Evolutionary conservation across 1,284 basidiomycete genomes (phyloP), one percentile per base, ranked within the genome.

Genomic region (Singerocomus inundabilis): DNA sequence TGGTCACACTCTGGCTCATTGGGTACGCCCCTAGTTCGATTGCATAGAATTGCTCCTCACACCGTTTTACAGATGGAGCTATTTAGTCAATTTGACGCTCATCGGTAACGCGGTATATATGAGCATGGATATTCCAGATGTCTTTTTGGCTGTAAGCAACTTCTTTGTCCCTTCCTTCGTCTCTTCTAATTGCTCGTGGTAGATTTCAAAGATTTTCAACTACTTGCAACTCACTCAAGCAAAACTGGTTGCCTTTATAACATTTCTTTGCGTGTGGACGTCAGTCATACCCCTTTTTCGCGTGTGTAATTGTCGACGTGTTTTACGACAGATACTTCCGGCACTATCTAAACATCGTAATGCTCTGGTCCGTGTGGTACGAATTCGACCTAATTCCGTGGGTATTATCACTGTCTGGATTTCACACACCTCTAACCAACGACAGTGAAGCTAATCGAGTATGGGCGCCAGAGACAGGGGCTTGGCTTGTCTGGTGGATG

Each of bases 121-220:
- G 63, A 96, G 93, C 66, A 99, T 98, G 96, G 96, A 99, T 72
- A 80, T 96, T 30, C 93, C 94, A 3, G 96, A 99, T 66, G 73
- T 83, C 21, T 92, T 90, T 72, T 78, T 99, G 18, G 92, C 88
- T 21, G 91, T 93, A 55, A 59, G 87, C 32, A 11, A n/a, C 38
- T 36, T 28, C 39, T n/a, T 35, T n/a, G 28, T 46, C 33, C 26
- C 25, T 45, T 12, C 33, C 37, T 18, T 35, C 25, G 7, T n/a
- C 49, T 24, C 44, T 46, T 16, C 48, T 56, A 24, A 58, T 24
- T 28, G 0, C 5, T 47, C 10, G 28, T 25, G 29, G 34, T 57
- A 93, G 91, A 70, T 89, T 46, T 85, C 90, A 11, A 97, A 97
- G 72, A 69, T 93, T 16, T 69, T 93, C 51, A 95, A 96, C 70